Evolutionary conservation across 129 eudicot genomes (phyloP).

Genomic region (Logfia minima): DNA sequence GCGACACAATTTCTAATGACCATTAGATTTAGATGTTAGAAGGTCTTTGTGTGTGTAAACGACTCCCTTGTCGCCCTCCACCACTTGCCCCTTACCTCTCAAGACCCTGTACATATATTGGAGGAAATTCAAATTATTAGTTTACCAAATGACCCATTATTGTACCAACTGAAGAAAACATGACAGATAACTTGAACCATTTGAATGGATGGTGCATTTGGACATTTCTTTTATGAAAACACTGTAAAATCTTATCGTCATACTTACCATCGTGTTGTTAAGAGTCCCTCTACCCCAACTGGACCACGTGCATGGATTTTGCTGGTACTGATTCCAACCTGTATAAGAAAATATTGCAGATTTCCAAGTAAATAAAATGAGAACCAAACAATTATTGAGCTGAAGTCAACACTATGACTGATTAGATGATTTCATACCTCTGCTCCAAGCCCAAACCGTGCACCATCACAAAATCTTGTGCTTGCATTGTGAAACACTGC

Average conservation of each 20-base stretch:
- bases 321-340: constrained; percentile 98
- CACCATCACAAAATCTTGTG: constrained; percentile 96
- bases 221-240: neutral
- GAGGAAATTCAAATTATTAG: constrained; percentile 18
- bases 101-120: constrained; percentile 52
- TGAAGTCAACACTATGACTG: neutral
- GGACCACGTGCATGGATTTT: constrained; percentile 97
- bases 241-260: neutral
- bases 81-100: constrained; percentile 85
- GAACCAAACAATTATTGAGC: neutral
- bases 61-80: constrained; percentile 71
- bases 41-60: constrained; percentile 76
- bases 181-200: neutral
- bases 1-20: constrained; percentile 23
- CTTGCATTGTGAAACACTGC: constrained; percentile 97
- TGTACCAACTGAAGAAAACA: neutral
- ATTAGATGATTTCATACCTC: constrained; percentile 53
- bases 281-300: constrained; percentile 92
- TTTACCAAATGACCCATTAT: neutral
- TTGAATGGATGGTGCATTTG: constrained; percentile 1
- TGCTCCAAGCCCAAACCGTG: constrained; percentile 94
- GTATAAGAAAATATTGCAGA: neutral
- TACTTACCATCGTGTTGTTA: constrained; percentile 84
- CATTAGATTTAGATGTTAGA: constrained; percentile 13
- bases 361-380: constrained; percentile 7